These are phyloP conservation scores for carrot (Daucus carota) DNA, from an alignment of 129 eudicot genomes.

Conservation along the genomic window DNA sequence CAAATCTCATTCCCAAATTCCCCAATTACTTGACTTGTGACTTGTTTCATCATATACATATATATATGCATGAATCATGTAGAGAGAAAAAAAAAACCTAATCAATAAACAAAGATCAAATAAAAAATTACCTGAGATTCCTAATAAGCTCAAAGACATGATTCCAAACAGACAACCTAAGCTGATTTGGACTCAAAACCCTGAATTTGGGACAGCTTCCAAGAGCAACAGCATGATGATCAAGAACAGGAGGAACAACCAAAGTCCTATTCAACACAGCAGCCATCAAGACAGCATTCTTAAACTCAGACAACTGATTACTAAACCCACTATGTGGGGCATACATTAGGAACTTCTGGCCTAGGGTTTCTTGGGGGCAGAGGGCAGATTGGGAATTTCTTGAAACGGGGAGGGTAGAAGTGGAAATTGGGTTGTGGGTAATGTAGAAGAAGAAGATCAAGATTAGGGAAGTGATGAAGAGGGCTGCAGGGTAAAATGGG, in stretches of 20 bases:
- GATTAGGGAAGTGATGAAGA: conserved; percentile 27
- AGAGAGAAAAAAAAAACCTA: background rate
- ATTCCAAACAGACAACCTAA: conserved; percentile 67
- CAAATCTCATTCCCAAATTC: background rate
- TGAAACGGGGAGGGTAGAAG: conserved; percentile 29
- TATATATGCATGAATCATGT: no score
- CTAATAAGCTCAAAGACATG: conserved; percentile 51
- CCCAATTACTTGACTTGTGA: background rate
- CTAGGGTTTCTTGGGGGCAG: conserved; percentile 24
- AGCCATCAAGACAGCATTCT: conserved; percentile 61
- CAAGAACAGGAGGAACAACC: conserved; percentile 83
- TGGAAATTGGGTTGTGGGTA: conserved; percentile 32
- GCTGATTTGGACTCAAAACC: conserved; percentile 44
- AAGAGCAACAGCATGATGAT: conserved; percentile 95
- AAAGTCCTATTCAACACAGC: conserved; percentile 72
- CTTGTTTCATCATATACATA: no score
- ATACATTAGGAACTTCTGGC: conserved; percentile 59
- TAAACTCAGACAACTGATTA: conserved; percentile 93
- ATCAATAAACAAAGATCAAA: background rate
- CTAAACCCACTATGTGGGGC: conserved; percentile 99
- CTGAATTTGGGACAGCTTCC: conserved; percentile 97
- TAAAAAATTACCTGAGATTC: conserved; percentile 37
- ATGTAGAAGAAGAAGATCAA: conserved; percentile 37
- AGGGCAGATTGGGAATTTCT: conserved; percentile 17
- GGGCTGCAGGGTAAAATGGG: conserved; percentile 24